A percentile compares a stretch with the other conserved stretches of the same genome.
These are phyloP conservation scores for Yamadazyma atmosphaerica DNA, from an alignment of 1,139 yeast species.

Conservation along the genomic window DNA sequence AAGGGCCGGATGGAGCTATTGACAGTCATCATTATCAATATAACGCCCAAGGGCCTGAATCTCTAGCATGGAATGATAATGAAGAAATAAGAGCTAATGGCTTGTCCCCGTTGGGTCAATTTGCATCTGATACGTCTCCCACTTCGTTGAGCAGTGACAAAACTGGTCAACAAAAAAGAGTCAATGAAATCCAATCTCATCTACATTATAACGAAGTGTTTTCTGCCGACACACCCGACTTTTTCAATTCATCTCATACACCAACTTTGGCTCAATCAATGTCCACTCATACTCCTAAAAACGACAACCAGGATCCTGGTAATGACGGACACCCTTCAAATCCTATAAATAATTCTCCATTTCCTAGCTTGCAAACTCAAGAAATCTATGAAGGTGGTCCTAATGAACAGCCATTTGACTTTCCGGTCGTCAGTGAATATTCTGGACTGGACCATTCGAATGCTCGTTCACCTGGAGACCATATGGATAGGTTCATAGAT, in stretches of 20 bases:
- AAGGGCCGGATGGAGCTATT: neutral
- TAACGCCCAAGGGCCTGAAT: constrained; percentile 6
- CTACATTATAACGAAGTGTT: constrained; percentile 23
- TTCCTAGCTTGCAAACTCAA: constrained; percentile 6
- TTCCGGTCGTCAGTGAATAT: constrained; percentile 19
- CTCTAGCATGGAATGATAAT: constrained; percentile 24
- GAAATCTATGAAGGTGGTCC: constrained; percentile 14
- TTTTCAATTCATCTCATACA: constrained; percentile 26
- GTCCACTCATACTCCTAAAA: constrained; percentile 1
- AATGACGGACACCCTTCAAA: constrained; percentile 2
- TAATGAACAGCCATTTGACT: constrained; percentile 17
- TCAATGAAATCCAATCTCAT: constrained; percentile 10
- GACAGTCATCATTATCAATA: constrained; percentile 3
- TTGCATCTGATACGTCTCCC: constrained; percentile 26
- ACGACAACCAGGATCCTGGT: neutral
- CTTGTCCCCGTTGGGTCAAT: constrained; percentile 27
- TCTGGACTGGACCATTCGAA: constrained; percentile 19
- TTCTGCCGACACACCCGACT: constrained; percentile 32
- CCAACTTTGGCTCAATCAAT: constrained; percentile 17
- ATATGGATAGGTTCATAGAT: constrained; percentile 28
- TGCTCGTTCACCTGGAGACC: constrained; percentile 14
- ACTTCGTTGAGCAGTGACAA: constrained; percentile 20
- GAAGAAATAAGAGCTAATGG: constrained; percentile 18
- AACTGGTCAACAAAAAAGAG: constrained; percentile 12
- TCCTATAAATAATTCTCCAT: constrained; percentile 7